These are phyloP conservation scores for Alternaria solani DNA, from an alignment of 2,329 filamentous ascomycete species.

Conservation along the genomic window DNA sequence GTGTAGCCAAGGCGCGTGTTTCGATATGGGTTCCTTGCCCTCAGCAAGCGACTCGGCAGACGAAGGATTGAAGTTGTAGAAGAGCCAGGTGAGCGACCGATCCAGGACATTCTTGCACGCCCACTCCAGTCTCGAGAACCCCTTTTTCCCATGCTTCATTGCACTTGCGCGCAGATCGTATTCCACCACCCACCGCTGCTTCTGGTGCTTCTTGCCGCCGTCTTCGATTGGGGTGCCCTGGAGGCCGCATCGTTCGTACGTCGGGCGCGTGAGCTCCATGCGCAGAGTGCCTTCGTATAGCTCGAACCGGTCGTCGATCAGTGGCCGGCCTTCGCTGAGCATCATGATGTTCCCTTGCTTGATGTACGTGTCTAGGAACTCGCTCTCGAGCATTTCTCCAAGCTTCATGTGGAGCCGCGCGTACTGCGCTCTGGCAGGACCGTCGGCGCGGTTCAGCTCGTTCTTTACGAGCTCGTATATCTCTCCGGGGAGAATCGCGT, in stretches of 20 bases:
- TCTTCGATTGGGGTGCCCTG: constrained; percentile 71
- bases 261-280: constrained; percentile 80
- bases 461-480: constrained; percentile 63
- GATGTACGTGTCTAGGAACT: constrained; percentile 85
- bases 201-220: constrained; percentile 68
- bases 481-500: constrained; percentile 76
- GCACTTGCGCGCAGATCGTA: constrained; percentile 75
- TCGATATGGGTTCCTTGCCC: constrained; percentile 36
- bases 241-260: constrained; percentile 83
- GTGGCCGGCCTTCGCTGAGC: constrained; percentile 79
- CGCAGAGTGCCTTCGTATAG: constrained; percentile 74
- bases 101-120: constrained; percentile 81
- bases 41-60: constrained; percentile 33
- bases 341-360: constrained; percentile 83
- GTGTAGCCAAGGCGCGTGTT: constrained; percentile 44
- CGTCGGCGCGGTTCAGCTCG: constrained; percentile 57
- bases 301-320: constrained; percentile 75
- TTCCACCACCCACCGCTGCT: constrained; percentile 80
- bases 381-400: constrained; percentile 72
- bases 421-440: constrained; percentile 59
- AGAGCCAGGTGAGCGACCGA: constrained; percentile 76
- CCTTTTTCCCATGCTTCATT: constrained; percentile 85
- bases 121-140: constrained; percentile 79
- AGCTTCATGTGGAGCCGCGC: constrained; percentile 76
- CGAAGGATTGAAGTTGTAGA: constrained; percentile 65